Evolutionary conservation across 768 basidiomycete genomes (phyloP).

Genomic region (Chalciporus chontae): DNA sequence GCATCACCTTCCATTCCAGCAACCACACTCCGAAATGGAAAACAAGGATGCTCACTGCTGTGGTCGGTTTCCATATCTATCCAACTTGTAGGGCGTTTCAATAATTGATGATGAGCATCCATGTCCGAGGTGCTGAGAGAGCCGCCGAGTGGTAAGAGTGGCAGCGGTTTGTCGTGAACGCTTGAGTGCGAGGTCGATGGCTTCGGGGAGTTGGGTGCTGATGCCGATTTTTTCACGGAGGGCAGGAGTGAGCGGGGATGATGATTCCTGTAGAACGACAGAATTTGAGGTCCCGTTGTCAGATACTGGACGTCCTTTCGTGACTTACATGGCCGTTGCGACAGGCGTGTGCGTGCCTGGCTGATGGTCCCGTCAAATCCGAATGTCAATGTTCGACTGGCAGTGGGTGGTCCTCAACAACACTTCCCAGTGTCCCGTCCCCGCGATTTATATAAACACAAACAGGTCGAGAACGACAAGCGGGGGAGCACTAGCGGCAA

Average conservation of each 20-base stretch:
- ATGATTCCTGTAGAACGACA: conserved; percentile 12
- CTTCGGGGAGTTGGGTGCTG: conserved; percentile 26
- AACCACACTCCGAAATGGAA: conserved; percentile 7
- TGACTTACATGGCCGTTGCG: conserved; percentile 24
- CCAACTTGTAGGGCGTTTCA: conserved; percentile 25
- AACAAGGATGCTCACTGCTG: conserved; percentile 20
- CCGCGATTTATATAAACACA: neutral
- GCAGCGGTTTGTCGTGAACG: conserved; percentile 38
- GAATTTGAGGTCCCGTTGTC: neutral
- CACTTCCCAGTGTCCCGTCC: neutral
- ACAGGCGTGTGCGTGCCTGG: conserved; percentile 4
- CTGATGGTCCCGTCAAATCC: neutral
- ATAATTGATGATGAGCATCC: conserved; percentile 22
- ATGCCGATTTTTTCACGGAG: conserved; percentile 19
- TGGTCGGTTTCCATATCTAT: conserved; percentile 13
- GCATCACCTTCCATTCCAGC: neutral
- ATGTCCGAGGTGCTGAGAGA: conserved; percentile 24
- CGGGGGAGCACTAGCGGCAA: neutral
- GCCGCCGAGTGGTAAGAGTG: conserved; percentile 31
- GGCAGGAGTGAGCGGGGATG: conserved; percentile 26
- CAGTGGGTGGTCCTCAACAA: neutral
- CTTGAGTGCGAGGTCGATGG: conserved; percentile 8
- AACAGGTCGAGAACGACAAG: neutral
- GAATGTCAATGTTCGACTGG: neutral
- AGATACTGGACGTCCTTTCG: neutral